Evolutionary conservation across 2,329 filamentous ascomycete species (phyloP).

Genomic region (Cephalotrichum gorgonifer): DNA sequence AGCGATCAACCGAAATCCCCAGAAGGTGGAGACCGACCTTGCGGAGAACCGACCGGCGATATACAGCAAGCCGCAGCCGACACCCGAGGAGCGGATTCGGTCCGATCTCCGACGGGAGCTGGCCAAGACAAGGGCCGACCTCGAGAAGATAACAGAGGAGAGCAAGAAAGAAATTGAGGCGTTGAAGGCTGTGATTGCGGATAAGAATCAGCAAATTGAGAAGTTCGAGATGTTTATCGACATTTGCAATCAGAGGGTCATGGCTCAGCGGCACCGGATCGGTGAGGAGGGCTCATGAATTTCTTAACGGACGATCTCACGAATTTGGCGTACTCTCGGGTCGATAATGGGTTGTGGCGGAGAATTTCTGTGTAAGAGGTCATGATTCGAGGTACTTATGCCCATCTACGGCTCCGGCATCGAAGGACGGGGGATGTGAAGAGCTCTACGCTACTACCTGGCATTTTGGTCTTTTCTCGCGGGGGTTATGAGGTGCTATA

Average conservation of each 20-base stretch:
- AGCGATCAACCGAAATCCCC: slow-evolving; percentile 55
- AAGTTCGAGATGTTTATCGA: slow-evolving; percentile 63
- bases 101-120: slow-evolving; percentile 52
- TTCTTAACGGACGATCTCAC: neutral
- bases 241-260: slow-evolving; percentile 57
- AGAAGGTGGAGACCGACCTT: slow-evolving; percentile 48
- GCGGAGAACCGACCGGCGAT: slow-evolving; percentile 53
- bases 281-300: too few relatives aligned
- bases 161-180: slow-evolving; percentile 47
- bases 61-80: slow-evolving; percentile 55
- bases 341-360: neutral
- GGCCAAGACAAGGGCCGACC: slow-evolving; percentile 44
- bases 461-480: neutral
- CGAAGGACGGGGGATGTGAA: too few relatives aligned
- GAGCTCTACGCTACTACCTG: too few relatives aligned
- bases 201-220: slow-evolving; percentile 51
- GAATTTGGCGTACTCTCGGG: too few relatives aligned
- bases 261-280: slow-evolving; percentile 49
- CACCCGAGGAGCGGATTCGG: slow-evolving; percentile 53
- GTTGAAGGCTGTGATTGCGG: slow-evolving; percentile 47
- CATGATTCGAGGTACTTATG: neutral
- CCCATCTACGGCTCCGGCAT: neutral
- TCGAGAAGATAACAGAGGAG: slow-evolving; percentile 44
- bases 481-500: neutral
- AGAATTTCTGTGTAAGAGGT: neutral